These are phyloP conservation scores for Leccinum obscurum DNA, from an alignment of 768 basidiomycete species.

Conservation along the genomic window DNA sequence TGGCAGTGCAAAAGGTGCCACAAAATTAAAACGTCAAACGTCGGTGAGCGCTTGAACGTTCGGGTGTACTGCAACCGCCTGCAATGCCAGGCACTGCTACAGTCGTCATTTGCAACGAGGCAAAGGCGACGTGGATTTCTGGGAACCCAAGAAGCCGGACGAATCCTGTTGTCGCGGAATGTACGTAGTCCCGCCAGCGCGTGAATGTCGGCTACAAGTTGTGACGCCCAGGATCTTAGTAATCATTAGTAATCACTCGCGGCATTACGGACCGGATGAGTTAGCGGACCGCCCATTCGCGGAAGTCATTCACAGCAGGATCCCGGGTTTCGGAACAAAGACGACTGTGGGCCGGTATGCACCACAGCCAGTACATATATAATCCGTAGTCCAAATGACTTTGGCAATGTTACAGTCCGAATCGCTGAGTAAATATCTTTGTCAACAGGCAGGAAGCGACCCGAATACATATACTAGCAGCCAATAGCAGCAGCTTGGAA, in stretches of 20 bases:
- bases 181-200: neutral
- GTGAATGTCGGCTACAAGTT: neutral
- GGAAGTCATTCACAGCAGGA: neutral
- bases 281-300: neutral
- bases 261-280: neutral
- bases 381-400: neutral
- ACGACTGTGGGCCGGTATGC: neutral
- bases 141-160: slow-evolving; percentile 1
- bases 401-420: neutral
- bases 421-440: neutral
- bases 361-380: neutral
- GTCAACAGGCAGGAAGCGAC: neutral
- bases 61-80: slow-evolving; percentile 15
- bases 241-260: neutral
- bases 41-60: slow-evolving; percentile 4
- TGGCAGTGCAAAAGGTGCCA: slow-evolving; percentile 22
- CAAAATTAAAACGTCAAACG: slow-evolving; percentile 1
- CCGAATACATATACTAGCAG: neutral
- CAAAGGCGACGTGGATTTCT: slow-evolving; percentile 15
- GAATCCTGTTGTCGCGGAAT: slow-evolving; percentile 1
- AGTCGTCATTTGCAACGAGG: slow-evolving; percentile 20
- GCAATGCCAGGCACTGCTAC: slow-evolving; percentile 12
- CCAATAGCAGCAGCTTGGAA: neutral
- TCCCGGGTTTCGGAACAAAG: neutral
- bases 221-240: neutral